Evolutionary conservation across 1,284 basidiomycete species (phyloP).

Genomic region (Marasmius oreades): DNA sequence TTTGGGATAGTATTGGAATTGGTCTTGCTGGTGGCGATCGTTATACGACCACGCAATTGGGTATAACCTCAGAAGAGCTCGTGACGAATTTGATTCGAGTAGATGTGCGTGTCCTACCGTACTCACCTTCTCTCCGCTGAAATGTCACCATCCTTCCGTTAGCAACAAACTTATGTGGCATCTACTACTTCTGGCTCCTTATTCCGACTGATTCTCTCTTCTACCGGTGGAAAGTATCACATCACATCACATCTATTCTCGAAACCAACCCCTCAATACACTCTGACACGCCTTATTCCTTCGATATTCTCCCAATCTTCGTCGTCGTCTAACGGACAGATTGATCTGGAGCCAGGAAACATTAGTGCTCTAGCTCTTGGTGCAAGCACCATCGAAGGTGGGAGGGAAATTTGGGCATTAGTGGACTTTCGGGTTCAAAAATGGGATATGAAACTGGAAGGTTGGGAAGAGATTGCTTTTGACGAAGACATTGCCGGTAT

Average conservation of each 20-base stretch:
- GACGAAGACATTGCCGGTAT: slow-evolving; percentile 51
- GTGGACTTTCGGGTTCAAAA: slow-evolving; percentile 64
- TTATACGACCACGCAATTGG: slow-evolving; percentile 50
- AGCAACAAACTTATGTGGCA: slow-evolving; percentile 65
- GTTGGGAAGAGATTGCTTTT: slow-evolving; percentile 59
- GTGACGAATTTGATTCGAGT: slow-evolving; percentile 62
- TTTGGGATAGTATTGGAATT: slow-evolving; percentile 79
- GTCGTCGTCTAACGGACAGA: slow-evolving; percentile 10
- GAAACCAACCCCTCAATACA: slow-evolving; percentile 48
- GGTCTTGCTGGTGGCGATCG: slow-evolving; percentile 79
- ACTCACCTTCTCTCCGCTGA: not conserved
- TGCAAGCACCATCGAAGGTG: slow-evolving; percentile 34
- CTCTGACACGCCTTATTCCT: slow-evolving; percentile 58
- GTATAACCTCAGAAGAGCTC: slow-evolving; percentile 52
- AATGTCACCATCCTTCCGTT: slow-evolving; percentile 10
- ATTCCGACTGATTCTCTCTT: slow-evolving; percentile 61
- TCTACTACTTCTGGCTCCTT: slow-evolving; percentile 66
- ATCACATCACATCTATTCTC: slow-evolving; percentile 55
- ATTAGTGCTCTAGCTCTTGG: slow-evolving; percentile 58
- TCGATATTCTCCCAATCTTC: slow-evolving; percentile 40
- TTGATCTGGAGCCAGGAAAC: slow-evolving; percentile 44
- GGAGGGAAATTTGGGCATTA: slow-evolving; percentile 57
- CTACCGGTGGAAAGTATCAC: slow-evolving; percentile 64
- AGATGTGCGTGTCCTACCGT: slow-evolving; percentile 43
- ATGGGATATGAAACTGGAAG: slow-evolving; percentile 63